Conservation (phyloP, 1,284 basidiomycete species). For the Cryptococcus hybrid region DNA sequence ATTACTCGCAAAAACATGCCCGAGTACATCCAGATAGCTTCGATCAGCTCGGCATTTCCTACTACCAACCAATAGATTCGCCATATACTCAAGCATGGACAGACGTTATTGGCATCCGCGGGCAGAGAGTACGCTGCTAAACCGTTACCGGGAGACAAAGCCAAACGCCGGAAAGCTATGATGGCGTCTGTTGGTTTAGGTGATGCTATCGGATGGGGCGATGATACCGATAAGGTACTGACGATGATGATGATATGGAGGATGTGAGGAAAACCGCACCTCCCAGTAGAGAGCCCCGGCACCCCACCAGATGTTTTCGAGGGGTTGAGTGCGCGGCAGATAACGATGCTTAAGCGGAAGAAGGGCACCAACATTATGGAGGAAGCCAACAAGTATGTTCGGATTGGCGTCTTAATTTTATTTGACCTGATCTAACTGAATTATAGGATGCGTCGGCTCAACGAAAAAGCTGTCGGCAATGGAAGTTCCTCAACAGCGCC, state of each 20-base stretch:
- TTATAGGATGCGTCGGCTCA: conserved; percentile 35
- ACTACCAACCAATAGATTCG: conserved; percentile 23
- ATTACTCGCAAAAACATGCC: conserved; percentile 39
- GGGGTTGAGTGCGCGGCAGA: conserved; percentile 48
- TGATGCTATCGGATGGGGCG: conserved; percentile 39
- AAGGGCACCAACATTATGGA: conserved; percentile 43
- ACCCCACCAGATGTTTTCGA: conserved; percentile 42
- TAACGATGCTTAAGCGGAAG: conserved; percentile 51
- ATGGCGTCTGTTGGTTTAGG: conserved; percentile 45
- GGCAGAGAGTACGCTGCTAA: conserved; percentile 45
- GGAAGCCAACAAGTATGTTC: conserved; percentile 46
- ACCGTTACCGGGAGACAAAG: conserved; percentile 33
- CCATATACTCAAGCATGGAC: conserved; percentile 17
- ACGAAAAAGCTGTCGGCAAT: conserved; percentile 26
- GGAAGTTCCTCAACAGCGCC: conserved; percentile 11
- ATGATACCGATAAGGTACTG: conserved; percentile 42
- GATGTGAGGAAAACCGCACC: conserved; percentile 14
- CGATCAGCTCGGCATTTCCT: background rate
- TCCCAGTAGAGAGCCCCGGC: conserved; percentile 7
- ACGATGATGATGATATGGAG: conserved; percentile 37
- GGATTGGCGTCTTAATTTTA: too few species aligned
- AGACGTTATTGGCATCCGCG: conserved; percentile 42
- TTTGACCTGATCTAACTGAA: background rate
- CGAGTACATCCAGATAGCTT: conserved; percentile 17
- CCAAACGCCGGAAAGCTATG: conserved; percentile 45